Percentiles rank a stretch among this genome's conserved stretches.
phyloP scores from a whole-genome alignment of 1,284 basidiomycete genomes.

The Malassezia sp. region DNA sequence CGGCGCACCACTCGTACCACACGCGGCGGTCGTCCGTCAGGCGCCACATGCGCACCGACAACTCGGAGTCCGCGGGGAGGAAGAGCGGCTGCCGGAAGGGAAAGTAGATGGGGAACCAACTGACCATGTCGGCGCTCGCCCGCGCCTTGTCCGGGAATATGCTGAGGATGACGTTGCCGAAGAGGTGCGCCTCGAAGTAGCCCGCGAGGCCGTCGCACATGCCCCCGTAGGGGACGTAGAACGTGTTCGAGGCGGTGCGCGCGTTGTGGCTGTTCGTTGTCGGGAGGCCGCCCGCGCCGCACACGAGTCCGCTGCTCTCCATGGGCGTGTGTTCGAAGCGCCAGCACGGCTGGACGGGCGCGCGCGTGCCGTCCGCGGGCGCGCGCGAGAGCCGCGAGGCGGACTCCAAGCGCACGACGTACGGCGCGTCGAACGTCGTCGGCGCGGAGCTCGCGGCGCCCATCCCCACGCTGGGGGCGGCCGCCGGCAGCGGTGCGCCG shows the following conservation, averaged over 20 bases:
- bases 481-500: conserved; percentile 19
- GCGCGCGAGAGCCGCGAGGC: conserved; percentile 51
- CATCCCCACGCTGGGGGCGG: conserved; percentile 14
- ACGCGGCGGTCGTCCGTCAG: conserved; percentile 66
- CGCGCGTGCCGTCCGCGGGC: conserved; percentile 54
- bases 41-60: conserved; percentile 89
- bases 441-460: conserved; percentile 11
- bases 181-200: conserved; percentile 91
- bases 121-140: conserved; percentile 80
- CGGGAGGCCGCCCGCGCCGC: conserved; percentile 38
- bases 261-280: conserved; percentile 49
- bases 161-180: conserved; percentile 74
- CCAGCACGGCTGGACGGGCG: conserved; percentile 88
- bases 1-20: conserved; percentile 98
- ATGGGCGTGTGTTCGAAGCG: conserved; percentile 67
- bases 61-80: conserved; percentile 76
- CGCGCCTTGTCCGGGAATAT: conserved; percentile 77
- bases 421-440: conserved; percentile 74
- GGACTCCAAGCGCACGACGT: conserved; percentile 94
- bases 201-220: conserved; percentile 94
- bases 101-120: conserved; percentile 98
- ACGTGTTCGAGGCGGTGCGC: conserved; percentile 52
- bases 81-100: conserved; percentile 81
- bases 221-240: conserved; percentile 86
- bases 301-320: conserved; percentile 23